A percentile compares a stretch with the other conserved stretches of the same genome.
phyloP scores from a whole-genome alignment of 306 rosid genomes.

The Canavalia gladiata region DNA sequence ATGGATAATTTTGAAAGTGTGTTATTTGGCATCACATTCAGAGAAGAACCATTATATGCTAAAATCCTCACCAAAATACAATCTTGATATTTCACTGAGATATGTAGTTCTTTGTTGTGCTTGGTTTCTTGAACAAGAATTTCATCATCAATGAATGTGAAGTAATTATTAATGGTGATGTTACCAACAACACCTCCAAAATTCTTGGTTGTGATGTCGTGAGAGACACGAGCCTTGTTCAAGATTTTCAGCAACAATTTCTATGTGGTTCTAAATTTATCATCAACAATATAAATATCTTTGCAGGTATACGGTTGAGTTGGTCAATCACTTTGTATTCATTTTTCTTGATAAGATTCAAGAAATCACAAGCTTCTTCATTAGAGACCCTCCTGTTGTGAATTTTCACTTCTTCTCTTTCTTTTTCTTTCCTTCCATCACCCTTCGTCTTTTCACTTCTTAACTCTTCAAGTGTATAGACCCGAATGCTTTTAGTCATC shows the following conservation, averaged over 20 bases:
- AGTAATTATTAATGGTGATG: not conserved
- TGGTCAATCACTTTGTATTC: not conserved
- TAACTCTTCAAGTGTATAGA: too few species aligned
- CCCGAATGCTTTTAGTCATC: too few species aligned
- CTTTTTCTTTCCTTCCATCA: too few species aligned
- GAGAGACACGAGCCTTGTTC: not conserved
- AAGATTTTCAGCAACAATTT: not conserved
- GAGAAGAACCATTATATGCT: too few species aligned
- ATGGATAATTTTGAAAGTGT: too few species aligned
- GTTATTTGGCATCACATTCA: too few species aligned
- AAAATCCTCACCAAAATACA: too few species aligned
- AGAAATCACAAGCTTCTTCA: not conserved
- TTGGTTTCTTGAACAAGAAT: too few species aligned
- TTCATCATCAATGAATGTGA: not conserved
- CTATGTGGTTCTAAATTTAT: not conserved
- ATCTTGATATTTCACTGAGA: too few species aligned
- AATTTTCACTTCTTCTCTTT: too few species aligned
- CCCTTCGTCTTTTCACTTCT: too few species aligned
- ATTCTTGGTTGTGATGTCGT: not conserved
- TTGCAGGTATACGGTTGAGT: not conserved
- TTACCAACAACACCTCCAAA: not conserved
- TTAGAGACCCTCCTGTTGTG: not conserved
- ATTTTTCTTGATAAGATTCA: not conserved
- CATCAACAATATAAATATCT: not conserved
- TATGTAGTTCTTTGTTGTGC: too few species aligned